Evolutionary conservation across 2,329 filamentous ascomycete genomes (phyloP), one percentile per base, ranked within the genome.

Genomic region (Colletotrichum tanaceti): DNA sequence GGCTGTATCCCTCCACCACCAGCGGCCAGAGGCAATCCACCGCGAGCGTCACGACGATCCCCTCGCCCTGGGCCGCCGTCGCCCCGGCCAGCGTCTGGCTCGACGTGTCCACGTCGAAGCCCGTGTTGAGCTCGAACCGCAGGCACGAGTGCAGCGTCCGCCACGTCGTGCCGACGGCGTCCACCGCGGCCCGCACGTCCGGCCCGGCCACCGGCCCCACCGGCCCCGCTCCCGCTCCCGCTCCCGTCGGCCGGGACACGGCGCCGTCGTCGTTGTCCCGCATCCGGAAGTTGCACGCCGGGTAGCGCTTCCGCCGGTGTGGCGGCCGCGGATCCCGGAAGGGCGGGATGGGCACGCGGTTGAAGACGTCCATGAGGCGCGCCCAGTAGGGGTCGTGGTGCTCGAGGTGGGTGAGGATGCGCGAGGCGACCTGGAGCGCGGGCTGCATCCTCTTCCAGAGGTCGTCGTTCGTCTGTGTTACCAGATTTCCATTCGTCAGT

Each of bases 361-460:
- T 74, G n/a, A 73, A 73, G 6, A 72, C 52, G 43, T 77, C 72
- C 32, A 73, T 58, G 3, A 78, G 52, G 2, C 72, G 60, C 4
- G 14, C 13, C 35, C 73, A 71, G 32, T 72, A 78, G 1, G 66
- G 60, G 9, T 77, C 71, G 2, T 72, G 35, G 14, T 46, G 49
- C 3, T 64, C 47, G 22, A 61, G 61, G 14, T 62, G 53, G 1
- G 58, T 16, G 1, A 78, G 63, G 4, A 78, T 57, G 2, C 73
- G 71, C 1, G 75, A 73, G 10, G 73, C 71, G 11, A 78, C 69
- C 47, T 72, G 70, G 7, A 78, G 72, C 6, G 74, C 72, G 9
- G 76, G 77, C 20, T 75, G 73, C 46, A 78, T 63, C 16, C 72
- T 74, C 4, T 71, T 18, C 77, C 77, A 78, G 1, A 78, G 59